Conservation (phyloP, 345 rosid genomes). For the Acer negundo region DNA sequence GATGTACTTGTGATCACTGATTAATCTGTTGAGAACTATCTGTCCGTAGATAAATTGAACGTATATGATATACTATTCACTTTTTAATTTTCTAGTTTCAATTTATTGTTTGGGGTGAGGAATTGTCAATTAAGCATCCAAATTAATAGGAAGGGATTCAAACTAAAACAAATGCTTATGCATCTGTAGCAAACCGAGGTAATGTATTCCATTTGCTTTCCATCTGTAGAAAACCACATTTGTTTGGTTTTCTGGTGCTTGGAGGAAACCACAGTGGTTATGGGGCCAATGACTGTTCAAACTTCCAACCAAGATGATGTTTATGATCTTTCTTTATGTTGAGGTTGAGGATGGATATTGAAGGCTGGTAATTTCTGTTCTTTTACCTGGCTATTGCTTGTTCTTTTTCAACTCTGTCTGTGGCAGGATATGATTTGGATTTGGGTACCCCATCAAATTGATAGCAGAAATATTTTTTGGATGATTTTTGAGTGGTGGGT, state of each 20-base stretch:
- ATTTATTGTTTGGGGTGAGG: not conserved
- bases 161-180: not conserved
- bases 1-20: slow-evolving; percentile 5
- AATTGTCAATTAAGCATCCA: not conserved
- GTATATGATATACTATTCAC: not conserved
- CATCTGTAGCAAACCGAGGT: not conserved
- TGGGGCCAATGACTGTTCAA: not conserved
- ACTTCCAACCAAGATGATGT: not conserved
- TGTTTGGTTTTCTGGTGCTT: too few relatives aligned
- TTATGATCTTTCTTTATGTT: not conserved
- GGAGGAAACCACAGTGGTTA: not conserved
- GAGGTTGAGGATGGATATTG: not conserved
- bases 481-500: not conserved
- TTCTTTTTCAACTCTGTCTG: not conserved
- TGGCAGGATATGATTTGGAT: not conserved
- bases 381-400: not conserved
- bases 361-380: not conserved
- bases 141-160: not conserved
- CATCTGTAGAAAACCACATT: too few relatives aligned
- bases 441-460: not conserved
- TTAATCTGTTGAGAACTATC: slow-evolving; percentile 6
- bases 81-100: slow-evolving; percentile 13
- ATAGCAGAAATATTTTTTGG: not conserved
- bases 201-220: too few relatives aligned
- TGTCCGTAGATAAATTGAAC: not conserved